Evolutionary conservation across 345 rosid species (phyloP).

Genomic region (Sonneratia caseolaris): DNA sequence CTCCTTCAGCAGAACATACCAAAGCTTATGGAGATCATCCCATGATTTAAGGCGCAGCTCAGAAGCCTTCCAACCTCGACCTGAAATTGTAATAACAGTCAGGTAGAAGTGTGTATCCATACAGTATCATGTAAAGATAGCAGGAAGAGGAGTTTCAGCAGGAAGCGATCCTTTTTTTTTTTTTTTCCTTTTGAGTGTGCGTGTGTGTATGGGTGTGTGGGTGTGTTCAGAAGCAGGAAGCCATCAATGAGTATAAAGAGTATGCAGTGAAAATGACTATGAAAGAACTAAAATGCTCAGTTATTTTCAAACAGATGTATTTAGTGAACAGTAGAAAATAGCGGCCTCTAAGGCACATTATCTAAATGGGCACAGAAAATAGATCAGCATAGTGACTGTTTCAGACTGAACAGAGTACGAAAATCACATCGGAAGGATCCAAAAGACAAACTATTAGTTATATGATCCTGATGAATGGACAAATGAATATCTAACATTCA

Average conservation of each 20-base stretch:
- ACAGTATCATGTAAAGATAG: neutral
- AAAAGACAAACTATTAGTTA: neutral
- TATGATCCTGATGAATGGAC: neutral
- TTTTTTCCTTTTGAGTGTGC: no score
- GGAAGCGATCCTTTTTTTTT: neutral
- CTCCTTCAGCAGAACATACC: conserved; percentile 87
- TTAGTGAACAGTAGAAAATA: neutral
- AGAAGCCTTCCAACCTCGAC: conserved; percentile 94
- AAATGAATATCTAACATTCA: neutral
- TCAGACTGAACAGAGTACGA: neutral
- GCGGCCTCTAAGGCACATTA: neutral
- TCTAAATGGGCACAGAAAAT: neutral
- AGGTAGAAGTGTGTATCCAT: neutral
- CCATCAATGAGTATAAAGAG: neutral
- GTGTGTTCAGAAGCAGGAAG: no score
- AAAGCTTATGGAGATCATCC: conserved; percentile 86
- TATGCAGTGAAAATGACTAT: neutral
- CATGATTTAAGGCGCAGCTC: conserved; percentile 88
- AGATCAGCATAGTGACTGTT: neutral
- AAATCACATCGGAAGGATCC: neutral
- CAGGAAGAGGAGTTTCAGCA: neutral
- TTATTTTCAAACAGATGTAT: neutral
- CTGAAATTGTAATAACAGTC: conserved; percentile 23
- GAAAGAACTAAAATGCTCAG: neutral
- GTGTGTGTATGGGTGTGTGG: no score